These are phyloP conservation scores for Aspergillus sclerotioniger DNA, from an alignment of 495 filamentous ascomycete species.

Conservation along the genomic window DNA sequence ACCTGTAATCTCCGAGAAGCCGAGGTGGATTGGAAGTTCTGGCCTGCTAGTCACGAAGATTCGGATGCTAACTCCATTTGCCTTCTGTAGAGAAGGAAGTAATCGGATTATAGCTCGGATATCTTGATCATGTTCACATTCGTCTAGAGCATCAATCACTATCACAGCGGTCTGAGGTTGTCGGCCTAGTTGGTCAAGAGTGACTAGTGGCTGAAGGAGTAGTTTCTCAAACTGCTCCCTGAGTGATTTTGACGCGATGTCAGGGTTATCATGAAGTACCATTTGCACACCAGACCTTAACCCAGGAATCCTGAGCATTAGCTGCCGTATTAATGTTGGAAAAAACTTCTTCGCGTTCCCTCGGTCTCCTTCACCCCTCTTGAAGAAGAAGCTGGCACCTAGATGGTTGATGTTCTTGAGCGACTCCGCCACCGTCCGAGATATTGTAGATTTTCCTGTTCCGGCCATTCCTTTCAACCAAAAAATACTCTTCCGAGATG, in stretches of 20 bases:
- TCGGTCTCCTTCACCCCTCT: background rate
- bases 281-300: background rate
- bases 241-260: background rate
- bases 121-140: too few species aligned
- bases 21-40: too few species aligned
- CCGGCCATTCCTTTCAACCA: background rate
- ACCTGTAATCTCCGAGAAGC: too few species aligned
- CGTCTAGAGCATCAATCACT: background rate
- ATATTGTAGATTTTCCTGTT: constrained; percentile 2
- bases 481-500: background rate
- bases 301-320: background rate
- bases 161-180: background rate
- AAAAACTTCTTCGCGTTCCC: background rate
- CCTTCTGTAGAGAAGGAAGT: too few species aligned
- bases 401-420: background rate
- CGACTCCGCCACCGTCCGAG: background rate
- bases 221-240: background rate
- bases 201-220: background rate
- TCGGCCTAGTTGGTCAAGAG: background rate
- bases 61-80: too few species aligned
- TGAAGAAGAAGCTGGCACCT: constrained; percentile 4
- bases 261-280: background rate
- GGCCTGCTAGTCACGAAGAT: too few species aligned
- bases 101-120: too few species aligned
- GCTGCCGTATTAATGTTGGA: background rate